Evolutionary conservation across 495 filamentous ascomycete species (phyloP), one percentile per base, ranked within the genome.

Genomic region (Penicillium odoratum): DNA sequence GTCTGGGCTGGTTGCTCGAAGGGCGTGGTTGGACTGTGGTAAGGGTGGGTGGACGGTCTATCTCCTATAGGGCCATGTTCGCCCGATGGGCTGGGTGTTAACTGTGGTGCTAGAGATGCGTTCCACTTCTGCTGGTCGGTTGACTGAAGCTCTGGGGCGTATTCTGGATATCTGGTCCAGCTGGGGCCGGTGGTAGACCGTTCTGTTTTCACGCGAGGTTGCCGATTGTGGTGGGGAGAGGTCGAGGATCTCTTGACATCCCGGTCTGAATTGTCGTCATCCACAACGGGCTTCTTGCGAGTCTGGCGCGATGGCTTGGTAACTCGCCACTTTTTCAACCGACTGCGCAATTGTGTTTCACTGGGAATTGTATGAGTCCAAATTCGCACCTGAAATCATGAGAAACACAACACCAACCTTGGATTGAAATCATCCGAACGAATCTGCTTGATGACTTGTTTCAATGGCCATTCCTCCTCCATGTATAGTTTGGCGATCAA

Each of bases 381-480:
- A 16, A 40, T 40, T n/a, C 8, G 0, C n/a, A 18, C 18, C 10
- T n/a, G 4, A 16, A 44, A n/a, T 3, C n/a, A 44, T 15, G 8
- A 8, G 29, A 10, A 30, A 7, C 13, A 8, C 2, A 0, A 16
- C 16, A 55, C 70, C 60, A 46, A 80, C 78, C 74, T 79, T 7
- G 78, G 78, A 56, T 80, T 74, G 62, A 80, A 80, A 54, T 80
- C 74, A 26, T 74, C 72, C 0, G 74, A 73, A 11, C 76, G 75
- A 33, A 80, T 78, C 58, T 77, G 70, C 59, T 79, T 79, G 54
- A 79, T 79, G 45, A 80, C 78, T 49, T 76, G 76, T 53, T 79
- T 80, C 44, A 80, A 65, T 4, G 78, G 75, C 75, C 74, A 79
- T 72, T 77, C 75, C 43, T 80, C 75, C 26, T 78, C 75, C 63